phyloP scores from a whole-genome alignment of 768 basidiomycete genomes.

The Calocybe cyanea region DNA sequence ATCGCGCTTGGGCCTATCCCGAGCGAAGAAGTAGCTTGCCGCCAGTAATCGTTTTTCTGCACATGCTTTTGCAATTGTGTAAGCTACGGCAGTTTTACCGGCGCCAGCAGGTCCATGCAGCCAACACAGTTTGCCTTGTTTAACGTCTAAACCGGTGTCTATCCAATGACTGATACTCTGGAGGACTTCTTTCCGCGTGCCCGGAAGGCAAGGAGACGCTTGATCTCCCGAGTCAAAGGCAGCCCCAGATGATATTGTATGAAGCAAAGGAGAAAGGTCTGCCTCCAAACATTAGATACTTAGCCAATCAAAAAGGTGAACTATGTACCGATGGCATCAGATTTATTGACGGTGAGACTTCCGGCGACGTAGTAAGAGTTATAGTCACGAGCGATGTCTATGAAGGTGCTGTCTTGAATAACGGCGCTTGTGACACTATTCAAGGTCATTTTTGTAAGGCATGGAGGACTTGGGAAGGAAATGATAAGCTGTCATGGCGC shows the following conservation, averaged over 20 bases:
- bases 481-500: too few relatives aligned
- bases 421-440: too few relatives aligned
- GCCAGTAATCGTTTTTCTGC: background rate
- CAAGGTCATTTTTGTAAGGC: too few relatives aligned
- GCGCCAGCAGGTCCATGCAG: background rate
- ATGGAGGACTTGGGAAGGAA: too few relatives aligned
- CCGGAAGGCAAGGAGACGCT: conserved; percentile 1
- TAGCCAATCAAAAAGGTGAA: too few relatives aligned
- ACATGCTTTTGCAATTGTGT: background rate
- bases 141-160: background rate
- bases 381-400: too few relatives aligned
- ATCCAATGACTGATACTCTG: background rate
- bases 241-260: background rate
- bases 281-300: too few relatives aligned
- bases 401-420: too few relatives aligned
- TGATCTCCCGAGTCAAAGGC: conserved; percentile 1
- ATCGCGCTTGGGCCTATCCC: background rate
- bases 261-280: background rate
- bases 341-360: too few relatives aligned
- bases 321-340: too few relatives aligned
- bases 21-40: conserved; percentile 5
- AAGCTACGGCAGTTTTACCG: conserved; percentile 3
- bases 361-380: too few relatives aligned
- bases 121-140: background rate
- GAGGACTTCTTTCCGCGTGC: conserved; percentile 1